Evolutionary conservation across 225 moss, liverwort and hornwort genomes (phyloP), one percentile per base, ranked within the genome.

Genomic region (Takakia lepidozioides): DNA sequence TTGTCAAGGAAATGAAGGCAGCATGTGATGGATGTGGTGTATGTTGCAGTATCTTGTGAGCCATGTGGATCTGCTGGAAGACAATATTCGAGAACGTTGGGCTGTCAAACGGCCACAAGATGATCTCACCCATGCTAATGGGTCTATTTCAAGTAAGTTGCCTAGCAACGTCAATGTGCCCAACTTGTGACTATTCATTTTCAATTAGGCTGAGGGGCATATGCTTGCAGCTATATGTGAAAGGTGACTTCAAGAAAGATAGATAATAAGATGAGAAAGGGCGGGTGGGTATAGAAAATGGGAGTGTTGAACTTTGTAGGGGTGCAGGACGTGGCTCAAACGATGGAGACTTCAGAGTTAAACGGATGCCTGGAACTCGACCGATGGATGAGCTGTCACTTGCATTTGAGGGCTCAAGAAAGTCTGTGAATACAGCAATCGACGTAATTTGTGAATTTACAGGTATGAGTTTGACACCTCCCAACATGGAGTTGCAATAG

Each of bases 401-500:
- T 51, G 76, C 76, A 25, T 95, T 95, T 71, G 93, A 95, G 40
- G 84, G 86, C 51, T 76, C 86, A 56, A 84, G 93, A 61, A 95
- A 81, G 62, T 53, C 76, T 49, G 89, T 79, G 16, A 82, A 84
- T 62, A 42, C 27, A 36, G 66, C 70, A 43, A 67, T 89, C 49
- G 93, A 95, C 64, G 84, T 65, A 49, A 71, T 95, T 16, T 95
- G 89, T 66, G 93, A 95, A 40, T 95, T 89, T 46, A 90, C 93
- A 61, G 87, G 87, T 77, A 59, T 19, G 29, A 27, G 14, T 49
- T 18, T 48, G 15, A 19, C 11, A 24, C 36, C 52, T 14, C n/a
- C n/a, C n/a, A n/a, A n/a, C n/a, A n/a, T n/a, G n/a, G n/a, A n/a
- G n/a, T n/a, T n/a, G n/a, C n/a, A n/a, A n/a, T n/a, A n/a, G n/a